Evolutionary conservation across 2,329 filamentous ascomycete species (phyloP), one percentile per base, ranked within the genome.

Genomic region (Geosmithia putterillii): DNA sequence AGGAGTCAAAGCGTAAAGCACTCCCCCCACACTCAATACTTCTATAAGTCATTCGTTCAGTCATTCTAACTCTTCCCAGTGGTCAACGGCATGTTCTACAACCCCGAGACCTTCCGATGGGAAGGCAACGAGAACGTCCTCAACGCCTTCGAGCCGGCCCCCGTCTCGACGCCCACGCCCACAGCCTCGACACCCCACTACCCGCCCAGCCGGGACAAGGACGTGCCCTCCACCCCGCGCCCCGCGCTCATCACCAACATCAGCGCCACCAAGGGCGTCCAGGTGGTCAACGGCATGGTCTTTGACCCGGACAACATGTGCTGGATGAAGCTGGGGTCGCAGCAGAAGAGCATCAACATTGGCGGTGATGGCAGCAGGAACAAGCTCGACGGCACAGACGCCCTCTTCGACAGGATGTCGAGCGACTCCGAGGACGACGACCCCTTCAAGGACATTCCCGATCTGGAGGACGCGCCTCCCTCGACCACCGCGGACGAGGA

Each of bases 281-380:
- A 95, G 62, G 84, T 95, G 32, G 88, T 95, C 45, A 86, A 88
- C n/a, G 87, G 88, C 52, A 98, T 98, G 92, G 84, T 96, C 9
- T 98, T 96, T 59, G 92, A 98, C 57, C 92, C 92, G 3, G 82
- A 87, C 48, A 86, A 86, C 53, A 96, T 98, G 90, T 94, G 88
- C 60, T 98, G 92, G 92, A 73, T 96, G 45, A 95, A 95, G 61
- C 70, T 92, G 48, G 69, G 72, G 40, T 61, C 67, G 17, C 58
- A 71, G 23, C 59, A 25, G 60, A 32, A 32, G n/a, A 67, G 67
- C 42, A 54, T 62, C 37, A 68, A 65, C 69, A 2, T n/a, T n/a
- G n/a, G n/a, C n/a, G n/a, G n/a, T n/a, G n/a, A n/a, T n/a, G n/a
- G n/a, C n/a, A n/a, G n/a, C n/a, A n/a, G n/a, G n/a, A n/a, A n/a